These are phyloP conservation scores for Patellifolia procumbens DNA, from an alignment of 179 eudicot species.

Conservation along the genomic window DNA sequence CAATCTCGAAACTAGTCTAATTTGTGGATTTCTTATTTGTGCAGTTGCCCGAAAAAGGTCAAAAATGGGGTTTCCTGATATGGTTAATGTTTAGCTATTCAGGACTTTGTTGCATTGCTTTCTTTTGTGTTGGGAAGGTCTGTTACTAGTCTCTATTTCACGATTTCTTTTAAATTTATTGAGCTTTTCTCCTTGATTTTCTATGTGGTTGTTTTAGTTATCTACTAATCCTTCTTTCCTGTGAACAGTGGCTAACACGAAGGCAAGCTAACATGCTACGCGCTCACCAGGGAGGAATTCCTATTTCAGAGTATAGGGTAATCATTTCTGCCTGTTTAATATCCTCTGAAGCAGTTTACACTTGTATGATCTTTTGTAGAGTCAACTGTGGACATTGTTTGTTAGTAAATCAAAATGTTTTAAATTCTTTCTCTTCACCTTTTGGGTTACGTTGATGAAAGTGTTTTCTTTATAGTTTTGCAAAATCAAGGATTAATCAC, in stretches of 20 bases:
- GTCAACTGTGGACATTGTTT: neutral
- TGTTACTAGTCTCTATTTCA: constrained; percentile 7
- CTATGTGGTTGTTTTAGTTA: neutral
- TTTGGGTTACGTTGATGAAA: neutral
- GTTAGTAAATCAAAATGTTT: neutral
- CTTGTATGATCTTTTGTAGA: neutral
- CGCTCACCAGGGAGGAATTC: constrained; percentile 94
- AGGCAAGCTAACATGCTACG: constrained; percentile 80
- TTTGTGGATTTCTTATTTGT: constrained; percentile 29
- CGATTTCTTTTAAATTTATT: neutral
- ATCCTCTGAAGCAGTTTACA: neutral
- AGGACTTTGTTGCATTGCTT: constrained; percentile 84
- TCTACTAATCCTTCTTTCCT: constrained; percentile 6
- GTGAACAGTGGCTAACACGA: constrained; percentile 78
- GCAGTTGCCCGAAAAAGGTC: constrained; percentile 96
- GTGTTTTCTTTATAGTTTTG: neutral
- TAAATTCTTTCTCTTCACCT: neutral
- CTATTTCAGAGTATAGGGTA: constrained; percentile 90
- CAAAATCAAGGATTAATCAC: neutral
- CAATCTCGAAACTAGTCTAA: constrained; percentile 2
- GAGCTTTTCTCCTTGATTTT: constrained; percentile 1
- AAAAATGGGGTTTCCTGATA: constrained; percentile 93
- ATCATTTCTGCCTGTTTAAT: constrained; percentile 19
- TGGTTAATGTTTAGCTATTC: constrained; percentile 96
- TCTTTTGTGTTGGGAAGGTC: constrained; percentile 77